Evolutionary conservation across 2,329 filamentous ascomycete genomes (phyloP).

Genomic region (Pleurostoma richardsiae): DNA sequence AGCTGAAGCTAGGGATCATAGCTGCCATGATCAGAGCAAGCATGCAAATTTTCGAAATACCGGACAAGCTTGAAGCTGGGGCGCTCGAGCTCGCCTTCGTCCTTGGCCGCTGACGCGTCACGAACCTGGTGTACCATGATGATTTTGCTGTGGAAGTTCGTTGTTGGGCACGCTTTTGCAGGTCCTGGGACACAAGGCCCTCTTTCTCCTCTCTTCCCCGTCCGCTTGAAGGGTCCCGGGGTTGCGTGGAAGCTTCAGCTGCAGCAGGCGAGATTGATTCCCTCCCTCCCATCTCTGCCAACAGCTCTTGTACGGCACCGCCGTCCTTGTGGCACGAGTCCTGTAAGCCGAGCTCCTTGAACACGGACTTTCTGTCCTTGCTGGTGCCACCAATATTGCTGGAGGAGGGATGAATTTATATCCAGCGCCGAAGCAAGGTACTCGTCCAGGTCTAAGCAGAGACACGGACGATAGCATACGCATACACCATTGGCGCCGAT

Average conservation of each 20-base stretch:
- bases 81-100: constrained; percentile 37
- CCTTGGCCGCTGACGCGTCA: constrained; percentile 31
- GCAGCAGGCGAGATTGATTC: constrained; percentile 19
- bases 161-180: constrained; percentile 4
- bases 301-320: constrained; percentile 10
- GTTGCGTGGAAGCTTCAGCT: constrained; percentile 13
- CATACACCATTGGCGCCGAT: no score
- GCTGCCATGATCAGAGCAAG: constrained; percentile 45
- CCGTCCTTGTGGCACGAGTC: constrained; percentile 9
- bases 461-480: no score
- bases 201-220: constrained; percentile 2
- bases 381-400: constrained; percentile 30
- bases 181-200: constrained; percentile 9
- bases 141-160: constrained; percentile 8
- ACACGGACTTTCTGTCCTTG: constrained; percentile 46
- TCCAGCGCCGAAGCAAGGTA: no score
- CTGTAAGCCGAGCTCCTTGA: constrained; percentile 43
- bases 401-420: no score
- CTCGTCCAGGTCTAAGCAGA: no score
- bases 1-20: constrained; percentile 41
- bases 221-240: no score
- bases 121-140: constrained; percentile 39
- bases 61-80: constrained; percentile 32
- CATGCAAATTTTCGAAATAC: constrained; percentile 39
- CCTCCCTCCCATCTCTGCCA: constrained; percentile 22